Conservation (phyloP, 2,329 filamentous ascomycete species). For the Talaromyces sp. region DNA sequence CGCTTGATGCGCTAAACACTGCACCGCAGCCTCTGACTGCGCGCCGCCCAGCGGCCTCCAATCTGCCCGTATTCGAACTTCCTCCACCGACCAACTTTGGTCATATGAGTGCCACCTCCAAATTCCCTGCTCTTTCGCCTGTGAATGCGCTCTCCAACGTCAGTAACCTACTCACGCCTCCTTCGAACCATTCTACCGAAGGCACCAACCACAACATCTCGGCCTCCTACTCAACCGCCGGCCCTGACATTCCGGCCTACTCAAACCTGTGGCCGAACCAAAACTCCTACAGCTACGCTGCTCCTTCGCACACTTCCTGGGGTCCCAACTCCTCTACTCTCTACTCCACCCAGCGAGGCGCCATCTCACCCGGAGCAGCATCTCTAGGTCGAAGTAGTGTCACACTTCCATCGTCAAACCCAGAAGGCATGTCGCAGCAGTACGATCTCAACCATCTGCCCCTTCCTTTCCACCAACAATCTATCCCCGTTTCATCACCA, state of each 20-base stretch:
- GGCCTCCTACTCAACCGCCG: constrained; percentile 30
- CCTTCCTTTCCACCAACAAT: constrained; percentile 52
- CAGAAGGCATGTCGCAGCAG: constrained; percentile 62
- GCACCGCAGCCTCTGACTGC: constrained; percentile 63
- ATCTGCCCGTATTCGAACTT: constrained; percentile 66
- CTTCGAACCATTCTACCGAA: constrained; percentile 52
- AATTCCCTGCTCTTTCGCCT: constrained; percentile 43
- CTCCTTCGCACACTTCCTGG: constrained; percentile 43
- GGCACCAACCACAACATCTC: constrained; percentile 43
- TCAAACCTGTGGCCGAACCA: constrained; percentile 56
- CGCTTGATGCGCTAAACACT: constrained; percentile 54
- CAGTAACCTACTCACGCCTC: constrained; percentile 60
- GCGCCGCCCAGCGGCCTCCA: constrained; percentile 64
- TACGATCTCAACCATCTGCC: constrained; percentile 63
- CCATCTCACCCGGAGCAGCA: constrained; percentile 56
- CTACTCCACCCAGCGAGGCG: constrained; percentile 43
- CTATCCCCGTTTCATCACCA: constrained; percentile 54
- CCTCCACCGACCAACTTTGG: constrained; percentile 52
- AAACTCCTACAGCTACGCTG: constrained; percentile 51
- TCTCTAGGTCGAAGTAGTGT: constrained; percentile 50
- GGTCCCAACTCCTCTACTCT: constrained; percentile 34
- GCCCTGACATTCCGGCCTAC: constrained; percentile 43
- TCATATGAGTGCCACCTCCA: constrained; percentile 45
- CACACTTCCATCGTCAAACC: constrained; percentile 55
- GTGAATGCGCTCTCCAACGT: constrained; percentile 48